Evolutionary conservation across 345 rosid species (phyloP), one percentile per base, ranked within the genome.

Genomic region (Sisymbrium altissimum): DNA sequence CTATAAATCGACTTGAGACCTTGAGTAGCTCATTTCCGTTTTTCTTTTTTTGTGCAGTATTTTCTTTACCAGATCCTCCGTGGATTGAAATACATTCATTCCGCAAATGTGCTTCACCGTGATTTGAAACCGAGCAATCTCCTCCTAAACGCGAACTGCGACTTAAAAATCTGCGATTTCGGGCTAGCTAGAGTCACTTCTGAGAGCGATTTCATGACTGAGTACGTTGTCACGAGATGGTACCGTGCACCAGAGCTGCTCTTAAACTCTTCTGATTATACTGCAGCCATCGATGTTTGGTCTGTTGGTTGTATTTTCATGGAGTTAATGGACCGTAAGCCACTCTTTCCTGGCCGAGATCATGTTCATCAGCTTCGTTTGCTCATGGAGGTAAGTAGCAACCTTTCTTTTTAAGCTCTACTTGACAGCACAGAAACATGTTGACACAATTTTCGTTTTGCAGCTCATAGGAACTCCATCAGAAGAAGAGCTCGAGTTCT

Each of bases 211-310:
- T 89, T 96, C 78, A 96, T 90, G 98, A 96, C 97, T 53, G 99
- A 96, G 63, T 96, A 96, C 77, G 99, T 96, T 56, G 96, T 96
- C 74, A 96, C 97, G 14, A 90, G 99, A 74, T 96, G 99, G 99
- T 96, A 96, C 71, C 90, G 99, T 8, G 92, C 99, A 67, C 99
- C 99, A 15, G 99, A 96, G 85, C 87, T 96, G 77, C 78, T 96
- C 39, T 69, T 96, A 64, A 92, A 92, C 82, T 96, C 98, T 7
- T 89, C 97, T 45, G 96, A 96, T 80, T 92, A 92, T 64, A 92
- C 99, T 39, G 86, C 98, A 23, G 98, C 99, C 12, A 96, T 96
- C 62, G 99, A 96, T 86, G 91, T 96, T 18, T 96, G 99, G 99
- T 92, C 98, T 46, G 99, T 92, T 19, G 99, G 98, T 55, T 96